phyloP scores from a whole-genome alignment of 257 asterid genomes.

The Rubia yunnanensis region DNA sequence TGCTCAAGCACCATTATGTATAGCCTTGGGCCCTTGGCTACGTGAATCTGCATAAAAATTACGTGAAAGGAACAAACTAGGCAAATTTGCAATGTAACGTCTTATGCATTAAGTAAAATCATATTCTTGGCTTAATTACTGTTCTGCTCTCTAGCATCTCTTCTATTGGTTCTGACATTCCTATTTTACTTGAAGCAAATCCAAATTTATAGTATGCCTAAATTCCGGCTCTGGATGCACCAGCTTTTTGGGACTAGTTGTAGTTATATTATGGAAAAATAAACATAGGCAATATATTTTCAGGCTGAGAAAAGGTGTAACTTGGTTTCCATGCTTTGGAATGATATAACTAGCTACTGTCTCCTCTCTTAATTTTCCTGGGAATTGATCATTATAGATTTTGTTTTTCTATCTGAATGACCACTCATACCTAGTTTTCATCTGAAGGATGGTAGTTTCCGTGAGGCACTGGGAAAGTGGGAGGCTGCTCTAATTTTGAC shows the following conservation, averaged over 20 bases:
- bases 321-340: background rate
- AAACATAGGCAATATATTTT: background rate
- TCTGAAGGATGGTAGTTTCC: constrained; percentile 58
- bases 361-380: background rate
- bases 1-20: background rate
- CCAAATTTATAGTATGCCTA: background rate
- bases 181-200: background rate
- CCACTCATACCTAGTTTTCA: constrained; percentile 4
- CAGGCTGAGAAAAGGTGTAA: background rate
- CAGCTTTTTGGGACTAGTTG: background rate
- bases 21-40: background rate
- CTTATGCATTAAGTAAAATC: background rate
- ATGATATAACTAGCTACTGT: background rate
- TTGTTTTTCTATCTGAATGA: constrained; percentile 6
- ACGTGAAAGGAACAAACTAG: too few species aligned
- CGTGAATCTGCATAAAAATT: background rate
- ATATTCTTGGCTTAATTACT: background rate
- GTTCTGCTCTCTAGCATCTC: background rate
- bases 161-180: background rate
- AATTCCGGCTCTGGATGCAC: background rate
- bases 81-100: background rate
- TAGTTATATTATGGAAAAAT: background rate
- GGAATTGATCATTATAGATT: background rate
- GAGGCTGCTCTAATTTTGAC: constrained; percentile 61
- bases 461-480: constrained; percentile 91